Evolutionary conservation across 352 stramenopile species (phyloP), one percentile per base, ranked within the genome.

Genomic region (Globisporangium solare): DNA sequence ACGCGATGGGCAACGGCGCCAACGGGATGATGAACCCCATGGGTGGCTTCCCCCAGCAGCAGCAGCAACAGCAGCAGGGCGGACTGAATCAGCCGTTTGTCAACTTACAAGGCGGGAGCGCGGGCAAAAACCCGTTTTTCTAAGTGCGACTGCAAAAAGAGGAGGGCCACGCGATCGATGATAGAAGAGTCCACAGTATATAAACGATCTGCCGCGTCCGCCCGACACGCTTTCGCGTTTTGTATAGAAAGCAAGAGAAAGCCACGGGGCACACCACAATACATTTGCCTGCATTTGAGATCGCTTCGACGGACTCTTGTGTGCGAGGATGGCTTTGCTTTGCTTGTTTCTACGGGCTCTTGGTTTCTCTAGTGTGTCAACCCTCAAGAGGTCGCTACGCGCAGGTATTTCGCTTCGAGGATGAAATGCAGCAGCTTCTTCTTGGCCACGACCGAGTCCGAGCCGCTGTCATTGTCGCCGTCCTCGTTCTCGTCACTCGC

Each of bases 1-100:
- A 83, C 53, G 64, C 70, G 6, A 86, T 89, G 76, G 67, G 61
- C 7, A 71, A 74, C 52, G 67, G 70, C 47, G 83, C 69, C 51
- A 35, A 35, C 10, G 27, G 27, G 2, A 76, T 72, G 58, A 84
- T 80, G 73, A 79, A 81, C 51, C 70, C 74, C n/a, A 79, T 74
- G 72, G 71, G 67, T 24, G 51, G 51, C 8, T 81, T 81, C 54
- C 70, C 77, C 47, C 68, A 70, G 17, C 71, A 78, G 46, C 71
- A 76, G 20, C 67, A 73, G 31, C 67, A 61, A 45, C 67, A 78
- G 61, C 49, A 71, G 17, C 49, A 58, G 46, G 68, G 70, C 6
- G 76, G 82, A 42, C 61, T 90, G 49, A 88, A 76, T 69, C 78
- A 92, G 62, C 67, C 82, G n/a, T 92, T 92, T 52, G 73, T 89